Evolutionary conservation across 352 stramenopile species (phyloP), one percentile per base, ranked within the genome.

Genomic region (Phytopythium aichiense): DNA sequence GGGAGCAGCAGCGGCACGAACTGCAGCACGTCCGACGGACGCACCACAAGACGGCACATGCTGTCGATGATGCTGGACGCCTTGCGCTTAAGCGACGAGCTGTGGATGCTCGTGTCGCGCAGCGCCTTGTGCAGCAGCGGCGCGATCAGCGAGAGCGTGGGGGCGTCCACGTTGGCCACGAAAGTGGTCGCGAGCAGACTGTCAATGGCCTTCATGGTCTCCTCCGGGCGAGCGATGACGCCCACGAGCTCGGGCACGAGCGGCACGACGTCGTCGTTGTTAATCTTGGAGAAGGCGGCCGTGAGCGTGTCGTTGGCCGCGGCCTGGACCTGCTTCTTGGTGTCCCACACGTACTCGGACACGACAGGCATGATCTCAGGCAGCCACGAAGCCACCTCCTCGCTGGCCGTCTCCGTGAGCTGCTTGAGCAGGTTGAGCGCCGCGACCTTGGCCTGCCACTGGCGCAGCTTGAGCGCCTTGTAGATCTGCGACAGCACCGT

Each of bases 1-100:
- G 94, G 94, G 23, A 98, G 77, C 46, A 98, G 72, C 48, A 98
- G 71, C n/a, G 87, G 85, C 45, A 96, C 85, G 66, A 98, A 98
- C 40, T 87, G 90, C 58, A 92, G 90, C 61, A 98, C 91, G 40
- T 96, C 91, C 38, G 86, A 89, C 30, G 91, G 89, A 43, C 74
- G 79, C 58, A 85, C 77, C 28, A 98, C 90, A 12, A 98, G 75
- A 56, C 85, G 87, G 50, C 83, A 96, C 92, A 98, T 98, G 68
- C 92, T 97, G 67, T 96, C 89, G 69, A 98, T 98, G 57, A 98
- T 95, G 64, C 92, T 81, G 58, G 89, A 93, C 16, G 87, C 91
- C 70, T 95, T 91, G 45, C 92, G 84, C 74, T 98, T 97, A 38
- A 97, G 77, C 18, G 88, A 92, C 60, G 92, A 88, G 72, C 92